Evolutionary conservation across 2,329 filamentous ascomycete genomes (phyloP).

Genomic region (Ramichloridium luteum): DNA sequence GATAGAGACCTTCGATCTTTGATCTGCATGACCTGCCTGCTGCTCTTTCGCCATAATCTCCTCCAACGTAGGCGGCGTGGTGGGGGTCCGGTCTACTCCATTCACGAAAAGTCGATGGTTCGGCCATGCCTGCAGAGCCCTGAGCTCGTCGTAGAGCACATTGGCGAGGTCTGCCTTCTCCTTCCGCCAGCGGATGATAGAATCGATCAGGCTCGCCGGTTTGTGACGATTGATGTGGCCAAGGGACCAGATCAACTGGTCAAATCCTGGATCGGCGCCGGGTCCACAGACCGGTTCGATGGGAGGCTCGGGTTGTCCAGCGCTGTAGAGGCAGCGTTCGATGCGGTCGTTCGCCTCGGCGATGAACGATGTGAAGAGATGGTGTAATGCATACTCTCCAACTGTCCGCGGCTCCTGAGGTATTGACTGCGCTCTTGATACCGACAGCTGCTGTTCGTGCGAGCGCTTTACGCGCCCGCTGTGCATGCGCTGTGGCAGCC

Average conservation of each 20-base stretch:
- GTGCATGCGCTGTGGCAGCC: slow-evolving; percentile 34
- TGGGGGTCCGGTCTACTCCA: slow-evolving; percentile 5
- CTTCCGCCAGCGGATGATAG: slow-evolving; percentile 96
- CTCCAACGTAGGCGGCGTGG: slow-evolving; percentile 14
- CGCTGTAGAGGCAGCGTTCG: slow-evolving; percentile 68
- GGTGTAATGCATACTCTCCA: slow-evolving; percentile 94
- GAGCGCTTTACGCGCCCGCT: slow-evolving; percentile 53
- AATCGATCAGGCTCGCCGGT: slow-evolving; percentile 89
- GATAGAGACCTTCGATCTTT: slow-evolving; percentile 84
- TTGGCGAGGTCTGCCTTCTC: slow-evolving; percentile 78
- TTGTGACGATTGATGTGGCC: slow-evolving; percentile 91
- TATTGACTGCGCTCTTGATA: slow-evolving; percentile 39
- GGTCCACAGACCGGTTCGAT: slow-evolving; percentile 86
- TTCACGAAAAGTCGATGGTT: slow-evolving; percentile 3
- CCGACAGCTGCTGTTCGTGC: slow-evolving; percentile 65
- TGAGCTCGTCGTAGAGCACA: slow-evolving; percentile 22
- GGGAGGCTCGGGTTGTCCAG: slow-evolving; percentile 67
- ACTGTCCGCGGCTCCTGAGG: slow-evolving; percentile 68
- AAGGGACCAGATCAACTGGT: slow-evolving; percentile 84
- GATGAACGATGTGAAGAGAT: slow-evolving; percentile 94
- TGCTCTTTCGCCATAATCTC: slow-evolving; percentile 21
- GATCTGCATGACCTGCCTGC: slow-evolving; percentile 41
- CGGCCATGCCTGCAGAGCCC: slow-evolving; percentile 12
- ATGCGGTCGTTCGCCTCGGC: slow-evolving; percentile 94
- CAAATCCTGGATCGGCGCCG: slow-evolving; percentile 76